A percentile compares a stretch with the other conserved stretches of the same genome.
Conservation (phyloP, 2,329 filamentous ascomycete species). For the Nothophaeocryptopus gaeumannii region DNA sequence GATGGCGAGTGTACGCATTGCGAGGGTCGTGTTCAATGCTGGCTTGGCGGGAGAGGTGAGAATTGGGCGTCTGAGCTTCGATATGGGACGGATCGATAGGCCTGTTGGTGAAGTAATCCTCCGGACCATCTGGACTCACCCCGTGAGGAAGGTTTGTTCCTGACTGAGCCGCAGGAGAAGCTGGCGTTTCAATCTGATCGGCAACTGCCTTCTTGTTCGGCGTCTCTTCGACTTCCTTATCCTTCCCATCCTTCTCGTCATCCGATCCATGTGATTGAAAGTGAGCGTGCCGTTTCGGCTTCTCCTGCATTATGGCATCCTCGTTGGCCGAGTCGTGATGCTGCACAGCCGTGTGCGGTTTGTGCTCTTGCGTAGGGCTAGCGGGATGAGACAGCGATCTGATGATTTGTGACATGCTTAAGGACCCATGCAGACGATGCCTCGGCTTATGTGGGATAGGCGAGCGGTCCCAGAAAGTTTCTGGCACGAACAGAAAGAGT, state of each 20-base stretch:
- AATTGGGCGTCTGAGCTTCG: slow-evolving; percentile 6
- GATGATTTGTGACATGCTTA: slow-evolving; percentile 23
- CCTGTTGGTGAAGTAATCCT: slow-evolving; percentile 21
- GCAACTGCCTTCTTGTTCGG: slow-evolving; percentile 10
- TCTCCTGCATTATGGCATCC: slow-evolving; percentile 4
- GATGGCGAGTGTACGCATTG: slow-evolving; percentile 64
- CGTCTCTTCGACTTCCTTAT: not conserved
- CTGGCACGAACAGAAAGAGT: slow-evolving; percentile 86
- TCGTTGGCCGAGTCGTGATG: slow-evolving; percentile 2
- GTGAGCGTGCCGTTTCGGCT: slow-evolving; percentile 16
- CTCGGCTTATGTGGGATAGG: slow-evolving; percentile 52
- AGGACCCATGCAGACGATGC: slow-evolving; percentile 11
- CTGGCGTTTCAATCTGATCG: slow-evolving; percentile 8
- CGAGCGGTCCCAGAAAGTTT: slow-evolving; percentile 92
- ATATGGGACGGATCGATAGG: slow-evolving; percentile 3
- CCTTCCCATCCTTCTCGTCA: slow-evolving; percentile 10
- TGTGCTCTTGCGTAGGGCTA: slow-evolving; percentile 11
- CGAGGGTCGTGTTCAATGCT: slow-evolving; percentile 12
- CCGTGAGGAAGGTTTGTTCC: not conserved
- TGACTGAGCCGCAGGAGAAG: slow-evolving; percentile 1
- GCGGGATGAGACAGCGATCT: slow-evolving; percentile 13
- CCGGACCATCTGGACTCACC: not conserved
- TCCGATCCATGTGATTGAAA: slow-evolving; percentile 14
- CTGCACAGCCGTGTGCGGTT: slow-evolving; percentile 14
- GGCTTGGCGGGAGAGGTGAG: slow-evolving; percentile 2